Conservation (phyloP, 805 yeast genomes). For the Wickerhamomyces rabaulensis region DNA sequence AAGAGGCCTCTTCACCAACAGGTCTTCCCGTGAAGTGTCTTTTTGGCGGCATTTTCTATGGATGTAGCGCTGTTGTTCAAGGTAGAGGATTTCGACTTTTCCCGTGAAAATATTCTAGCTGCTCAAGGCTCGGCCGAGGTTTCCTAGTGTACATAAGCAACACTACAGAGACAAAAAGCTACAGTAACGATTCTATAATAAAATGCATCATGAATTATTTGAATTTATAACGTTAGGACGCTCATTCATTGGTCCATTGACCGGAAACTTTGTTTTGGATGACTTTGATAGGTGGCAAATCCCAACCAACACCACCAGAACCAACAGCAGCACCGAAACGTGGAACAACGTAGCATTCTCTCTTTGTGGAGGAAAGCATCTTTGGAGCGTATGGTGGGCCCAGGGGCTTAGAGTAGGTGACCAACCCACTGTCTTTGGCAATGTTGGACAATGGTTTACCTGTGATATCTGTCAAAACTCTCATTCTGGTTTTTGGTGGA, state of each 20-base stretch:
- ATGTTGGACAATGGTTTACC: constrained; percentile 75
- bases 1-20: background rate
- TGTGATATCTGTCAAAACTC: constrained; percentile 67
- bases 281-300: constrained; percentile 75
- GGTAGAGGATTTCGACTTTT: no score
- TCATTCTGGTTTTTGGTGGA: constrained; percentile 56
- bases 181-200: background rate
- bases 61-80: no score
- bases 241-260: constrained; percentile 48
- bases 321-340: constrained; percentile 82
- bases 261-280: constrained; percentile 63
- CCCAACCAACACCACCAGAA: constrained; percentile 88
- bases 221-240: background rate
- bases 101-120: background rate
- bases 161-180: no score
- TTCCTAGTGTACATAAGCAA: no score
- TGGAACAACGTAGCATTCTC: constrained; percentile 90
- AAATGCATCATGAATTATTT: background rate
- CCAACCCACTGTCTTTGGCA: constrained; percentile 63
- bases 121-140: background rate
- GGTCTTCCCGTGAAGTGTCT: constrained; percentile 10
- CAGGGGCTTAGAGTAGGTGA: constrained; percentile 86
- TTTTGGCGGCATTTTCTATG: constrained; percentile 5
- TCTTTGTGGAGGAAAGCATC: constrained; percentile 52
- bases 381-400: constrained; percentile 89